Evolutionary conservation across 768 basidiomycete species (phyloP), one percentile per base, ranked within the genome.

Genomic region (Pisolithus orientalis): DNA sequence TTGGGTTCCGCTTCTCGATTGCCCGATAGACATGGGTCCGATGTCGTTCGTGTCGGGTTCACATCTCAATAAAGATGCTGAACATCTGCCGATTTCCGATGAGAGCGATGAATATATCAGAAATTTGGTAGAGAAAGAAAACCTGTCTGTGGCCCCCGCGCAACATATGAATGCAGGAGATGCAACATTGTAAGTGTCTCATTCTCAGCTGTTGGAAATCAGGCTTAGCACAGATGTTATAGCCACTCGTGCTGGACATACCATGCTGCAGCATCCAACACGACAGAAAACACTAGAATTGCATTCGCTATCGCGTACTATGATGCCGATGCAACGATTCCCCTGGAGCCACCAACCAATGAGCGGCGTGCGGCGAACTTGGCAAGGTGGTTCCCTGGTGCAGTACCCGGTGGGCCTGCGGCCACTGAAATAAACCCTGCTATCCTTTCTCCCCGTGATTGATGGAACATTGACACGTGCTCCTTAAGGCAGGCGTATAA

Each of bases 181-280:
- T 28, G 51, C 51, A 6, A 52, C 44, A 6, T 52, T 52, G 51
- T 52, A 34, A 52, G 51, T 46, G 10, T 13, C 21, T 24, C 10
- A 7, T 4, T 17, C 16, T 13, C 17, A 16, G 10, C 37, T 37
- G 16, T 6, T 7, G 31, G 21, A 38, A 37, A 28, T 17, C 38
- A 34, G 38, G 21, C 47, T 49, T 9, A 49, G 10, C n/a, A 8
- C 14, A 21, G 9, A 11, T 29, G 27, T 29, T 6, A 39, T 44
- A 52, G 51, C 44, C 51, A 52, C 51, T 52, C 51, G 13, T 52
- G 51, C 14, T 52, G 51, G 51, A 52, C 51, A 8, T 52, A 52
- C 51, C 51, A 52, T 29, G 51, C 51, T n/a, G 51, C 51, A 11
- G 34, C 31, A 4, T 43, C 51, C 6, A 52, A 52, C 32, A 52